phyloP scores from a whole-genome alignment of 768 basidiomycete species.

The Boletus eberwhitei region DNA sequence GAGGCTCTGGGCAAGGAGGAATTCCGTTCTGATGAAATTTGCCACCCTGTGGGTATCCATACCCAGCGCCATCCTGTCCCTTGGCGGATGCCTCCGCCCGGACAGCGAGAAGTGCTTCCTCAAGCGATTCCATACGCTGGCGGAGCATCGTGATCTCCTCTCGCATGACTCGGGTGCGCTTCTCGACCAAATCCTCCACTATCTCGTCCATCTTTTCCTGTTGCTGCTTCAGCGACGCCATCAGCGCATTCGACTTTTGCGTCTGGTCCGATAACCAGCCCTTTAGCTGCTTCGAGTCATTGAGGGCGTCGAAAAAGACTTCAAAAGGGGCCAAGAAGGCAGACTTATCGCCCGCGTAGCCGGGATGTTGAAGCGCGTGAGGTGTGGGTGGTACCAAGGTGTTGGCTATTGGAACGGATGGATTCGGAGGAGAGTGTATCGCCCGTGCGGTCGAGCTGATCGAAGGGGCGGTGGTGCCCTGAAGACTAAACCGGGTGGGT shows the following conservation, averaged over 20 bases:
- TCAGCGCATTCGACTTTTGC: constrained; percentile 54
- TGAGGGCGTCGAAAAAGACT: constrained; percentile 79
- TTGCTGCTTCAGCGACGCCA: constrained; percentile 51
- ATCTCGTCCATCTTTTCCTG: constrained; percentile 61
- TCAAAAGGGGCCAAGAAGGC: constrained; percentile 84
- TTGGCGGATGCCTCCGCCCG: constrained; percentile 21
- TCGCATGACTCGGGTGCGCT: constrained; percentile 52
- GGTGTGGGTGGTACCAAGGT: constrained; percentile 68
- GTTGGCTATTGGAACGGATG: constrained; percentile 66
- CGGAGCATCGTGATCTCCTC: constrained; percentile 60
- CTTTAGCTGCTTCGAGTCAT: constrained; percentile 78
- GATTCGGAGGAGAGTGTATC: constrained; percentile 50
- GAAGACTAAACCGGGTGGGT: constrained; percentile 58
- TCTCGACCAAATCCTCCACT: constrained; percentile 61
- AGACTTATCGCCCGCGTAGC: constrained; percentile 60
- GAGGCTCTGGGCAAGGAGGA: constrained; percentile 26
- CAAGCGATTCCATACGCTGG: constrained; percentile 66
- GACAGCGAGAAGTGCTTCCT: constrained; percentile 39
- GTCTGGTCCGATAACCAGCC: constrained; percentile 73
- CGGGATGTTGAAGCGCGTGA: constrained; percentile 57
- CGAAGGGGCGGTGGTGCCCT: constrained; percentile 24
- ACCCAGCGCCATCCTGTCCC: constrained; percentile 12
- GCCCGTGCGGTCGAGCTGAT: constrained; percentile 28
- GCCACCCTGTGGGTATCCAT: constrained; percentile 17
- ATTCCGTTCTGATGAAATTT: constrained; percentile 40